phyloP scores from a whole-genome alignment of 805 yeast species.

The Wickerhamomyces pijperi region DNA sequence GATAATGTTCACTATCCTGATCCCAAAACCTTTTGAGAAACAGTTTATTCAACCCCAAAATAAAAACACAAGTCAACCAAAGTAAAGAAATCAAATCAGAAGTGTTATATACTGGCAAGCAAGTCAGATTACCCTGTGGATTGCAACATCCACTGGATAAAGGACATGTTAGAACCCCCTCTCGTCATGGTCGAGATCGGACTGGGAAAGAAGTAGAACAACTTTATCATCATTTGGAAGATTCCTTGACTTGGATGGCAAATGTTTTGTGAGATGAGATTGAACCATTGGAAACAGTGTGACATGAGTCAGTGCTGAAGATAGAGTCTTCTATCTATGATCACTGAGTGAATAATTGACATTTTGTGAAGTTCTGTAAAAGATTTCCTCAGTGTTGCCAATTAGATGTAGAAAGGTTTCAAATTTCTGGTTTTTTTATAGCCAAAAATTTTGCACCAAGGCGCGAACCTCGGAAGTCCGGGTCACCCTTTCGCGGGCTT shows the following conservation, averaged over 20 bases:
- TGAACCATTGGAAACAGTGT: no score
- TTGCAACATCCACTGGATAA: slow-evolving; percentile 19
- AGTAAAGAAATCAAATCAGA: slow-evolving; percentile 32
- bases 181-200: slow-evolving; percentile 89
- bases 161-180: slow-evolving; percentile 37
- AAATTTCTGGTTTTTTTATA: background rate
- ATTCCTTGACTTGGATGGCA: background rate
- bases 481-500: background rate
- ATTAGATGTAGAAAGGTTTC: no score
- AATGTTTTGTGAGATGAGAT: no score
- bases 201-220: slow-evolving; percentile 82
- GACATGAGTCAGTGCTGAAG: background rate
- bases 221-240: slow-evolving; percentile 30
- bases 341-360: background rate
- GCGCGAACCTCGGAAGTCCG: background rate
- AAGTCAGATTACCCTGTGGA: slow-evolving; percentile 38
- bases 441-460: background rate
- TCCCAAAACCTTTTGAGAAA: background rate
- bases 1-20: background rate
- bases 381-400: no score
- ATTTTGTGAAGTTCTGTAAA: background rate
- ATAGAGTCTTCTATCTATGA: background rate
- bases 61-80: no score
- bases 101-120: slow-evolving; percentile 77
- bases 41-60: no score